A percentile compares a stretch with the other conserved stretches of the same genome.
phyloP scores from a whole-genome alignment of 345 rosid species.

The Heritiera fomes region DNA sequence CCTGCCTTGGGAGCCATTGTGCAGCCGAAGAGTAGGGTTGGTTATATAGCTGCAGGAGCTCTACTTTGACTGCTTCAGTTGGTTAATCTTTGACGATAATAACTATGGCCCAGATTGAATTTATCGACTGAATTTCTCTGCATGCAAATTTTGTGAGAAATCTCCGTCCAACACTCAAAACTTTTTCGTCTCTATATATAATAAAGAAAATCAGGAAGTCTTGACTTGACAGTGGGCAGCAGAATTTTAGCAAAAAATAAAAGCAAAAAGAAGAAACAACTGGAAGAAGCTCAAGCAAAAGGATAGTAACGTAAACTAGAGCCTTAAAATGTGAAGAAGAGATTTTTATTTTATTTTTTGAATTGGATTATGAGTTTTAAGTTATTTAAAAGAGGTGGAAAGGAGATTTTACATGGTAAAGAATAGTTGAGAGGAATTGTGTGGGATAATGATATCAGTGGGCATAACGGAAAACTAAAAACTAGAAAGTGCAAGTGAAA shows the following conservation, averaged over 20 bases:
- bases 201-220: neutral
- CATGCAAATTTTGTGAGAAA: slow-evolving; percentile 21
- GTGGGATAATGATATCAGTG: no score
- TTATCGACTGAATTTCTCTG: slow-evolving; percentile 24
- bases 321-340: neutral
- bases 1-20: slow-evolving; percentile 90
- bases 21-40: slow-evolving; percentile 18
- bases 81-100: slow-evolving; percentile 12
- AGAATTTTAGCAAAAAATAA: neutral
- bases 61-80: neutral
- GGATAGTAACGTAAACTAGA: neutral
- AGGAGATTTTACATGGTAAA: neutral
- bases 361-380: neutral
- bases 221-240: neutral
- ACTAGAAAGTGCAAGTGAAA: neutral
- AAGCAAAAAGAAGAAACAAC: neutral
- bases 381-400: neutral
- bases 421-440: neutral
- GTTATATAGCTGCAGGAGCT: neutral
- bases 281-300: neutral
- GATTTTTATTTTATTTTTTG: neutral
- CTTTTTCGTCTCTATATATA: neutral
- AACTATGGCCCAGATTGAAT: slow-evolving; percentile 29
- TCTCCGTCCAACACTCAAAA: slow-evolving; percentile 20
- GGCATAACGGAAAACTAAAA: neutral